Evolutionary conservation across 306 rosid species (phyloP), one percentile per base, ranked within the genome.

Genomic region (Prunus salicina): DNA sequence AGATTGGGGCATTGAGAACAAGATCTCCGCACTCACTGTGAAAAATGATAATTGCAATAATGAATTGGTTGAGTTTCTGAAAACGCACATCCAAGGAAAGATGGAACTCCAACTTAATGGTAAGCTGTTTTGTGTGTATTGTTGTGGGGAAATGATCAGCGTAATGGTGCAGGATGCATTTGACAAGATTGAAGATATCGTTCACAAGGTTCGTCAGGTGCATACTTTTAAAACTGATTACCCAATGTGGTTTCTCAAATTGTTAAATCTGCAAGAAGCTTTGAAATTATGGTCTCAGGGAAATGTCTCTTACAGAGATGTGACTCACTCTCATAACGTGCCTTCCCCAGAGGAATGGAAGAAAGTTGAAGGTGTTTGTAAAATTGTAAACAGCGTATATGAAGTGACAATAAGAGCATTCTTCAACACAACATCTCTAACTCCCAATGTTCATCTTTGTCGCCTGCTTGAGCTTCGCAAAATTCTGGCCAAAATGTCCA

Each of bases 301-400:
- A 34, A 34, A 34, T 34, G 8, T 34, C 41, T 34, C 41, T 34
- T 34, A 7, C 12, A 12, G 49, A 50, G 25, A 19, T 67, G 75
- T 56, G 57, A 32, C 43, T n/a, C 51, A 56, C 6, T 13, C 41
- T 0, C 8, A 12, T n/a, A 62, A 77, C 11, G 68, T 45, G 30
- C 75, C 69, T 8, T 57, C 69, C 28, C 38, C 58, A 25, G 69
- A 46, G 3, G 80, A 77, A 11, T 77, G 74, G 68, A 67, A 67
- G 22, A 41, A 56, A 52, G 67, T 67, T 57, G 30, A 53, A 15
- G 30, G 45, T 12, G 55, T 76, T 41, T 55, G 81, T 51, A 58
- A 69, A n/a, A 32, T 69, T 60, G 50, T 69, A 2, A 75, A 58
- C 25, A 69, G 53, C 34, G 13, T 77, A 8, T 28, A 77, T 51